Conservation (phyloP, 139 green algal species). For the Diplosphaera chodatii region DNA sequence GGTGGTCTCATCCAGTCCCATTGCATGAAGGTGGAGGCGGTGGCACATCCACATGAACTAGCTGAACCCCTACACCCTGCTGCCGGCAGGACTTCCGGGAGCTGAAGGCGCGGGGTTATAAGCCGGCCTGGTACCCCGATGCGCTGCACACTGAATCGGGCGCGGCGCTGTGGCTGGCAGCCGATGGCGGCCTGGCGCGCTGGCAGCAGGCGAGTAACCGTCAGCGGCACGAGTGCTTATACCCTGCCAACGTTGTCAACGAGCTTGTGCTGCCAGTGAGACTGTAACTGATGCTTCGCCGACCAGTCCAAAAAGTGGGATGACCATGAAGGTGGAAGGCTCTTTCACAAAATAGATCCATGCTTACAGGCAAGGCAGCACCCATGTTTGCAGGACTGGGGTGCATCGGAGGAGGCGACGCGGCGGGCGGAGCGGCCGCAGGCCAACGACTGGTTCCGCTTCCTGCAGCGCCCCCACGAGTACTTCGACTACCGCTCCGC, state of each 20-base stretch:
- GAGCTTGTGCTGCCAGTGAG: no score
- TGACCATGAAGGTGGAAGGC: no score
- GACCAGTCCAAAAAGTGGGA: no score
- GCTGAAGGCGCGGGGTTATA: background rate
- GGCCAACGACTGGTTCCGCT: background rate
- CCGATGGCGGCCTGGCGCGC: background rate
- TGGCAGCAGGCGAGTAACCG: background rate
- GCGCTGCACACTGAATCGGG: background rate
- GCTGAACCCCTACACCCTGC: no score
- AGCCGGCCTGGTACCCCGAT: background rate
- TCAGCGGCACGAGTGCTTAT: no score
- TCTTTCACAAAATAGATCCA: no score
- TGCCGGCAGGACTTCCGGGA: background rate
- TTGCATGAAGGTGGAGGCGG: no score
- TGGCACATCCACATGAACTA: no score
- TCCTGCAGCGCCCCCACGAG: background rate
- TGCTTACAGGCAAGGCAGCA: no score
- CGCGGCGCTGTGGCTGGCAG: background rate
- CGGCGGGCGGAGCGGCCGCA: background rate
- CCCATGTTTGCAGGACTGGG: background rate
- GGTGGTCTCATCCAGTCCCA: no score
- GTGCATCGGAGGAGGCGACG: background rate
- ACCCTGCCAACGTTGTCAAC: no score
- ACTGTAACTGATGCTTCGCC: no score
- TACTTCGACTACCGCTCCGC: background rate